These are phyloP conservation scores for Ramichloridium luteum DNA, from an alignment of 2,329 filamentous ascomycete species.

Conservation along the genomic window DNA sequence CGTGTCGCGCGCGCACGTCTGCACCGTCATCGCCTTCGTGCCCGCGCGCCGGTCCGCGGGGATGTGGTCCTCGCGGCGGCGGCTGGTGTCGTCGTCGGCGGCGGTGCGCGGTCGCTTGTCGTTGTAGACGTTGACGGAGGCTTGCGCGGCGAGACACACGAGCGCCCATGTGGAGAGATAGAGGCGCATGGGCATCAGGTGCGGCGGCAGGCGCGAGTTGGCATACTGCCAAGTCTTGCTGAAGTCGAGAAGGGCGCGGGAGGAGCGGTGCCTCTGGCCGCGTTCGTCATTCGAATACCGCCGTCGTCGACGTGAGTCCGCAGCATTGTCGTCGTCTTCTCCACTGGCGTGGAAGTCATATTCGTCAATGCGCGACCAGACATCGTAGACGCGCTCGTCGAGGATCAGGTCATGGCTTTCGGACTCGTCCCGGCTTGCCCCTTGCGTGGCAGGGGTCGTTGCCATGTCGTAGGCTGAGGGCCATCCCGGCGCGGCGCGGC, in stretches of 20 bases:
- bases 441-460: too few relatives aligned
- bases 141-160: slow-evolving; percentile 65
- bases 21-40: slow-evolving; percentile 79
- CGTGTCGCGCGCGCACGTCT: slow-evolving; percentile 65
- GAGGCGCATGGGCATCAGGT: slow-evolving; percentile 55
- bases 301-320: too few relatives aligned
- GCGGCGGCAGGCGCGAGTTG: slow-evolving; percentile 60
- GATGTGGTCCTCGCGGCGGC: slow-evolving; percentile 56
- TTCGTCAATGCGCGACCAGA: too few relatives aligned
- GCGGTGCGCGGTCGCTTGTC: slow-evolving; percentile 46
- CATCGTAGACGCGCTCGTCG: too few relatives aligned
- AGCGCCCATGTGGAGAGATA: slow-evolving; percentile 66
- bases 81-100: too few relatives aligned
- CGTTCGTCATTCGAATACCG: too few relatives aligned
- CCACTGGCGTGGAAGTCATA: slow-evolving; percentile 2
- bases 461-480: too few relatives aligned
- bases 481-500: too few relatives aligned
- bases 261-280: too few relatives aligned
- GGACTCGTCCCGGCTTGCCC: too few relatives aligned
- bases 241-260: slow-evolving; percentile 16
- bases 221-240: slow-evolving; percentile 63
- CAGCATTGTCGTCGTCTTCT: slow-evolving; percentile 1
- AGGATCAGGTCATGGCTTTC: too few relatives aligned
- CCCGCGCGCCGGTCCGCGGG: slow-evolving; percentile 58
- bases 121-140: slow-evolving; percentile 66